Conservation (phyloP, 1,284 basidiomycete species). For the Sporisorium graminicola region DNA sequence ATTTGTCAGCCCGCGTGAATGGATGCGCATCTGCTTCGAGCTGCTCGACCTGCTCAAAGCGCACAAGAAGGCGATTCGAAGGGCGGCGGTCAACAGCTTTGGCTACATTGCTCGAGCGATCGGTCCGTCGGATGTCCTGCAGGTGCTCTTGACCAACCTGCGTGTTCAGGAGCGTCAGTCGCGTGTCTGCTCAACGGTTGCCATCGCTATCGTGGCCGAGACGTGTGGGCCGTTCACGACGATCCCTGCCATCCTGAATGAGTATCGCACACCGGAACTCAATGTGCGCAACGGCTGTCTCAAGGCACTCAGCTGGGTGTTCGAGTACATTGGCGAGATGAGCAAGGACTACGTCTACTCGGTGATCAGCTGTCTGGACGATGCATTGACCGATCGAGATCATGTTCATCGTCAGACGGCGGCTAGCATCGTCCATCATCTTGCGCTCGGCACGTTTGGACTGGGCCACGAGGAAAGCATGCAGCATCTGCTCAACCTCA, state of each 20-base stretch:
- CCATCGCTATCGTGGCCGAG: conserved; percentile 85
- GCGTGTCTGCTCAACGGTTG: conserved; percentile 97
- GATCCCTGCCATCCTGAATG: conserved; percentile 97
- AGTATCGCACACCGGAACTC: conserved; percentile 93
- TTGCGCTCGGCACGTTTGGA: conserved; percentile 95
- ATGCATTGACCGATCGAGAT: conserved; percentile 96
- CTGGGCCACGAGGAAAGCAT: conserved; percentile 98
- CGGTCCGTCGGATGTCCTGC: conserved; percentile 97
- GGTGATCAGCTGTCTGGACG: conserved; percentile 96
- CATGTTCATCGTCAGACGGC: conserved; percentile 98
- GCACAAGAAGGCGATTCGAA: conserved; percentile 98
- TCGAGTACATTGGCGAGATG: conserved; percentile 99
- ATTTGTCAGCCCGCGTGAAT: conserved; percentile 97
- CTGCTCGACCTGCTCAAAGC: conserved; percentile 96
- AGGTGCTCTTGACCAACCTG: conserved; percentile 94
- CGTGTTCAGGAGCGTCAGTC: conserved; percentile 99
- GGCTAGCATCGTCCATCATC: conserved; percentile 98
- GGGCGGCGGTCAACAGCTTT: conserved; percentile 98
- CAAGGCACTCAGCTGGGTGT: conserved; percentile 97
- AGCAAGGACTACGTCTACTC: conserved; percentile 98
- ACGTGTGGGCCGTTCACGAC: conserved; percentile 99
- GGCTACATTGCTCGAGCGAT: conserved; percentile 99
- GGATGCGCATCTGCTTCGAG: conserved; percentile 99
- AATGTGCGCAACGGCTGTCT: conserved; percentile 99
- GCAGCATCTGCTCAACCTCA: conserved; percentile 95